Percentiles rank a stretch among this genome's conserved stretches.
phyloP scores from a whole-genome alignment of 73 alveolate genomes.

The Tetrahymena borealis region DNA sequence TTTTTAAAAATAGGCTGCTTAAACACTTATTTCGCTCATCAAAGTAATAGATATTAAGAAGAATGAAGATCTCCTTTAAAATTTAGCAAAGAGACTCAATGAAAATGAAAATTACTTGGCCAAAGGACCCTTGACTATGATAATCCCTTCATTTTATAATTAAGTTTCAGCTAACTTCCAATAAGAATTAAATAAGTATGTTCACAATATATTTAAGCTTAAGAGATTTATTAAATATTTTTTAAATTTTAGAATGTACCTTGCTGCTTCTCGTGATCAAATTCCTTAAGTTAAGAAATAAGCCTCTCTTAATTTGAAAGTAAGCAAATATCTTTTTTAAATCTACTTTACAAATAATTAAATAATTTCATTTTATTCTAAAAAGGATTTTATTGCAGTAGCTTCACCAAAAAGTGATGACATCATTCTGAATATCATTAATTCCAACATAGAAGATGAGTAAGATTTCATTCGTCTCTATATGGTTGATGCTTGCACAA shows the following conservation, averaged over 20 bases:
- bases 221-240: not conserved
- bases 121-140: conserved; percentile 54
- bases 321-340: conserved; percentile 1
- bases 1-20: conserved; percentile 32
- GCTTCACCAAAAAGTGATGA: conserved; percentile 6
- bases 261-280: conserved; percentile 16
- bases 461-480: conserved; percentile 35
- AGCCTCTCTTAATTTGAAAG: conserved; percentile 24
- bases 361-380: not conserved
- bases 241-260: not conserved
- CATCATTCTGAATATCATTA: not conserved
- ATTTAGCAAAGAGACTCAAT: conserved; percentile 49
- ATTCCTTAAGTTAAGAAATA: conserved; percentile 31
- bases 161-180: conserved; percentile 51
- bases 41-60: conserved; percentile 44
- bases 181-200: conserved; percentile 28
- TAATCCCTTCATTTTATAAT: conserved; percentile 58
- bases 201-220: not conserved
- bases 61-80: conserved; percentile 48
- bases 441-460: conserved; percentile 20
- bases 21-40: conserved; percentile 42
- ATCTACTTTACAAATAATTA: not conserved
- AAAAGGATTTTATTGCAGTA: conserved; percentile 23
- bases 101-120: conserved; percentile 66
- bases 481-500: conserved; percentile 24